Evolutionary conservation across 2,329 filamentous ascomycete genomes (phyloP).

Genomic region (Ascochyta fabae): DNA sequence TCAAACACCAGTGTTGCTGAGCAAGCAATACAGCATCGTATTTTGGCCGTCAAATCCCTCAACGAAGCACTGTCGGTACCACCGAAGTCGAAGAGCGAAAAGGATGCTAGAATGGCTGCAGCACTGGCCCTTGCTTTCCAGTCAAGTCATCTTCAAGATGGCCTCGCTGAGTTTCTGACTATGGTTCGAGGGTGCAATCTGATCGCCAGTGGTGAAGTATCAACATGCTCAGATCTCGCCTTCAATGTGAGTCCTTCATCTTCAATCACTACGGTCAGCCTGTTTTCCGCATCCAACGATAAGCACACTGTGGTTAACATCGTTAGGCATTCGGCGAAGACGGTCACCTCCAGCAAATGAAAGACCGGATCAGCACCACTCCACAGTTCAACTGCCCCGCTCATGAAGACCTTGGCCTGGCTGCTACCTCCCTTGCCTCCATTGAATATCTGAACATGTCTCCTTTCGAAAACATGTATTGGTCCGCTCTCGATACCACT

Average conservation of each 20-base stretch:
- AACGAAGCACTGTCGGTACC: constrained; percentile 48
- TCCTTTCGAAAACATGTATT: constrained; percentile 38
- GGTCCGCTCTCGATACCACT: constrained; percentile 32
- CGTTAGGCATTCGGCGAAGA: constrained; percentile 41
- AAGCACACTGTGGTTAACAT: constrained; percentile 2
- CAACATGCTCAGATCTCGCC: constrained; percentile 30
- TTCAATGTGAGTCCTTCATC: constrained; percentile 33
- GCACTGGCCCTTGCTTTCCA: constrained; percentile 48
- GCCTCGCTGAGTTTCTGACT: constrained; percentile 46
- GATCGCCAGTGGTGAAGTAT: constrained; percentile 37
- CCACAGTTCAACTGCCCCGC: constrained; percentile 27
- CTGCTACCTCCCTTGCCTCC: constrained; percentile 35
- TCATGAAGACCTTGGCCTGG: constrained; percentile 39
- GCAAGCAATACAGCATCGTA: constrained; percentile 68
- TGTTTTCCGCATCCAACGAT: background rate
- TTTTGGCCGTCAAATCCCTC: constrained; percentile 65
- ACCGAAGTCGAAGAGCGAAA: constrained; percentile 39
- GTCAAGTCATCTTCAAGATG: constrained; percentile 47
- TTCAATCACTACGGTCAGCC: constrained; percentile 4
- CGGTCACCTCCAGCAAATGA: constrained; percentile 42
- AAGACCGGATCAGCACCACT: constrained; percentile 31
- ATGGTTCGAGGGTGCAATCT: constrained; percentile 49
- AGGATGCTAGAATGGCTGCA: constrained; percentile 48
- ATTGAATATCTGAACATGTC: constrained; percentile 38
- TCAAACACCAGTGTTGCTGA: constrained; percentile 60